Base-by-base conservation (phyloP, 495 filamentous ascomycete genomes). In the Margaritispora aquatica region DNA sequence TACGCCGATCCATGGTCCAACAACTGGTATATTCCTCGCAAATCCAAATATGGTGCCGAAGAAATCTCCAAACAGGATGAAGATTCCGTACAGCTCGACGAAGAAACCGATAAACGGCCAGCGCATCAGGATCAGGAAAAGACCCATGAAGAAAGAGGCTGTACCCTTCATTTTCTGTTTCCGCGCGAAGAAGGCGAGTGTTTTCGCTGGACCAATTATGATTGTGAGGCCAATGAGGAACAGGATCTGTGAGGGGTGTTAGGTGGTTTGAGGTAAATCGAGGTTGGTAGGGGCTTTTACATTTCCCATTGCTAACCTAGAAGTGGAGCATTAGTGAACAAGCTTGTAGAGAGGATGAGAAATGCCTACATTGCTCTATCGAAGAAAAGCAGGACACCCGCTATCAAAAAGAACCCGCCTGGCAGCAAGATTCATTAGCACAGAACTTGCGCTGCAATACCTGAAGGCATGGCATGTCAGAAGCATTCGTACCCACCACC, bases 61-160 rank as follows among this genome's bases (percentile, higher is more conserved):
- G 72, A 97, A 96, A 70, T 98, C 94, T 21, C 93, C 92, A 76
- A 98, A 98, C 48, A 98, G 77, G 26, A 96, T 83, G 64, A 96
- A 80, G 34, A 97, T 89, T 26, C 94, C 94, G 73, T 96, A 97
- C 8, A 92, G 73, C 75, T 98, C 94, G 60, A 97, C 84, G 38
- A 86, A 58, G 73, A 98, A 97, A 29, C 94, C 94, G 54, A 90
- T 82, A 20, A 97, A 72, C 1, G 94, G 84, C 90, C 92, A 98
- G 41, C 88, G 81, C 60, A 96, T 65, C 15, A 97, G 76, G 69
- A 98, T 97, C 54, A 97, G 80, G 26, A 84, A 62, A 15, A 98
- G 86, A 2, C 94, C 94, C n/a, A 76, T 72, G 65, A 86, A 80
- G 76, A 98, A 98, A 19, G 91, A 92, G 13, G 86, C 89, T 5